Percentiles rank a stretch among this genome's conserved stretches.
These are phyloP conservation scores for Pichia norvegensis DNA, from an alignment of 1,139 yeast genomes.

Conservation along the genomic window DNA sequence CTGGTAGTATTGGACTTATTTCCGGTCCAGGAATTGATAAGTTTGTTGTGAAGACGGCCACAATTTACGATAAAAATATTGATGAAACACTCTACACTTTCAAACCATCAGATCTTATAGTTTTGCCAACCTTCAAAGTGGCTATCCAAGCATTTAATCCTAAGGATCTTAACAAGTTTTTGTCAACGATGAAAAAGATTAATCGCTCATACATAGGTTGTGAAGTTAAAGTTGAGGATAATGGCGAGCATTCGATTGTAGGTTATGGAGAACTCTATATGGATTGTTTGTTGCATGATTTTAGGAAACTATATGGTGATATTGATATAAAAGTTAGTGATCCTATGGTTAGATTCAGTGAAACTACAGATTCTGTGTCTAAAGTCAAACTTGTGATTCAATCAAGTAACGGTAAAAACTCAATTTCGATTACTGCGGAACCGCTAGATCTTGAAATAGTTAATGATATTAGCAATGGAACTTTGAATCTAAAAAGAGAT, in stretches of 20 bases:
- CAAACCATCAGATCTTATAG: constrained; percentile 38
- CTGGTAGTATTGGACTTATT: constrained; percentile 62
- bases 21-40: constrained; percentile 49
- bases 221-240: constrained; percentile 67
- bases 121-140: constrained; percentile 62
- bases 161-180: constrained; percentile 64
- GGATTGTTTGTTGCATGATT: constrained; percentile 76
- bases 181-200: constrained; percentile 58
- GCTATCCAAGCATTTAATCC: constrained; percentile 81
- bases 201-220: constrained; percentile 61
- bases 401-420: constrained; percentile 48
- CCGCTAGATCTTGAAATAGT: constrained; percentile 55
- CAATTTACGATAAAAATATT: constrained; percentile 33
- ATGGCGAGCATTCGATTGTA: constrained; percentile 75
- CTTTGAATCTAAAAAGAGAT: constrained; percentile 18
- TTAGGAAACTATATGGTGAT: constrained; percentile 53
- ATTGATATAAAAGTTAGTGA: constrained; percentile 77
- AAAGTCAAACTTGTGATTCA: constrained; percentile 56
- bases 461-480: constrained; percentile 50
- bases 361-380: constrained; percentile 64
- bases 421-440: constrained; percentile 69
- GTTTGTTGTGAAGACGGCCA: constrained; percentile 51
- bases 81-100: constrained; percentile 29
- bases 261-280: constrained; percentile 87
- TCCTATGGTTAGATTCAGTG: constrained; percentile 75